Evolutionary conservation across 2,329 filamentous ascomycete species (phyloP).

Genomic region (Botrytis byssoidea): DNA sequence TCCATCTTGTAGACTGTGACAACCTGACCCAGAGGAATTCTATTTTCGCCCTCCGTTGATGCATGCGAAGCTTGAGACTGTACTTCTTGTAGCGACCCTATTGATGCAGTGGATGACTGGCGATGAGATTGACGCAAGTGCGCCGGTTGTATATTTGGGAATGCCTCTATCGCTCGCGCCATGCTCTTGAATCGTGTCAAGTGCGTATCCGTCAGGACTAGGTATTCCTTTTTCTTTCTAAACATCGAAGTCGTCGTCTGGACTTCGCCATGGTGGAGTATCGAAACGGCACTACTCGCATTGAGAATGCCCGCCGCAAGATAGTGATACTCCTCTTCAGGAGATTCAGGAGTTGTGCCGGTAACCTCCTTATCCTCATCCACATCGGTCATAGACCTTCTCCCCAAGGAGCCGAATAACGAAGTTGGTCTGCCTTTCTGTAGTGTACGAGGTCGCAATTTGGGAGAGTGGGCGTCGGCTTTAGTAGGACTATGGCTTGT

Average conservation of each 20-base stretch:
- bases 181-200: constrained; percentile 68
- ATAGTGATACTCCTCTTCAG: constrained; percentile 27
- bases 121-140: constrained; percentile 46
- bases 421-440: constrained; percentile 38
- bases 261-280: constrained; percentile 67
- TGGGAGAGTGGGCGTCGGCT: constrained; percentile 31
- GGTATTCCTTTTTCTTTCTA: constrained; percentile 69
- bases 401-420: constrained; percentile 39
- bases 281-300: constrained; percentile 39
- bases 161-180: constrained; percentile 62
- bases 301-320: constrained; percentile 20
- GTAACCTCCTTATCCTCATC: constrained; percentile 32
- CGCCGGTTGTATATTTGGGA: constrained; percentile 51
- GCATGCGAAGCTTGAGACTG: constrained; percentile 50
- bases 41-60: constrained; percentile 52
- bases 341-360: constrained; percentile 32
- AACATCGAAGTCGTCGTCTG: constrained; percentile 69
- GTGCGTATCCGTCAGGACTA: constrained; percentile 68
- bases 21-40: constrained; percentile 62
- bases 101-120: constrained; percentile 58
- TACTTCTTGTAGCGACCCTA: constrained; percentile 60
- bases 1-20: constrained; percentile 66
- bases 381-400: constrained; percentile 34
- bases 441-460: constrained; percentile 33
- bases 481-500: constrained; percentile 31